These are phyloP conservation scores for Chrysopogon serrulatus DNA, from an alignment of 176 grass and related monocot species.

Conservation along the genomic window DNA sequence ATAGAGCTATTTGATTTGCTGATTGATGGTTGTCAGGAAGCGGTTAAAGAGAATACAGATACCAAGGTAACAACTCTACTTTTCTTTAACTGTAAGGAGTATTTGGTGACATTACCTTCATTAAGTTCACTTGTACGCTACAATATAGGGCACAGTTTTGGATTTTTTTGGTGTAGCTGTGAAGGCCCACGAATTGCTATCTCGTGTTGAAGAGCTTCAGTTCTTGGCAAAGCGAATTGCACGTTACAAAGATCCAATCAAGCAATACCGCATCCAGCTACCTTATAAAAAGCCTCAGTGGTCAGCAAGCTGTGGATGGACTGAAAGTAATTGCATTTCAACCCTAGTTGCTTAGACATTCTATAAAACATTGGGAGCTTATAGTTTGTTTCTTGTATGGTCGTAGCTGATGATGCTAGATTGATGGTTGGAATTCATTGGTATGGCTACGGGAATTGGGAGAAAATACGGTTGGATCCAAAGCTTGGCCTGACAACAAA, in stretches of 20 bases:
- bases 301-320: slow-evolving; percentile 98
- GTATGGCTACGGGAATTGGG: slow-evolving; percentile 99
- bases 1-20: slow-evolving; percentile 90
- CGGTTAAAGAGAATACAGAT: slow-evolving; percentile 78
- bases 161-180: slow-evolving; percentile 98
- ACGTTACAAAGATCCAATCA: slow-evolving; percentile 97
- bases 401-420: slow-evolving; percentile 92
- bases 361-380: background rate
- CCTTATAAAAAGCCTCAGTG: slow-evolving; percentile 97
- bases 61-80: slow-evolving; percentile 54
- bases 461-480: slow-evolving; percentile 89
- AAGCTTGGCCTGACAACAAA: slow-evolving; percentile 76
- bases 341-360: slow-evolving; percentile 17
- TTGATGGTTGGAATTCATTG: slow-evolving; percentile 95
- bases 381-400: slow-evolving; percentile 22
- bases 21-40: slow-evolving; percentile 91
- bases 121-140: slow-evolving; percentile 7
- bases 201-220: slow-evolving; percentile 94
- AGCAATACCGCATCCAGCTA: slow-evolving; percentile 78
- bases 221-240: slow-evolving; percentile 84
- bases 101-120: background rate
- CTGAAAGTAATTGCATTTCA: slow-evolving; percentile 66
- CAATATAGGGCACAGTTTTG: slow-evolving; percentile 78
- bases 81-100: background rate
- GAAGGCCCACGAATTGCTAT: slow-evolving; percentile 80